Conservation (phyloP, 768 basidiomycete genomes). For the Tricholoma furcatifolium region DNA sequence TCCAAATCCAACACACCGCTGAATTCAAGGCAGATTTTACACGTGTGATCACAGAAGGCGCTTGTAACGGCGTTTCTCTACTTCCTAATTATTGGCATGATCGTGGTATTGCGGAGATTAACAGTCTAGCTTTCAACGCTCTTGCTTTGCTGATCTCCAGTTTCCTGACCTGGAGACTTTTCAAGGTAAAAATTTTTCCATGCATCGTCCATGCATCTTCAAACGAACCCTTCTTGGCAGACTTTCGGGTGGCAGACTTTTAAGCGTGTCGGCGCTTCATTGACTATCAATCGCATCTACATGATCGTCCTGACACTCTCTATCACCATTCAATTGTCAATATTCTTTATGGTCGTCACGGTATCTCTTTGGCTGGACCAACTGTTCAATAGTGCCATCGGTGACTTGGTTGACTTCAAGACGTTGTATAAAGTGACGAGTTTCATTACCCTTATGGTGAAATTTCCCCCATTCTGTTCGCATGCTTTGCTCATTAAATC, state of each 20-base stretch:
- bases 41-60: conserved; percentile 58
- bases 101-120: conserved; percentile 59
- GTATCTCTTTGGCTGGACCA: conserved; percentile 79
- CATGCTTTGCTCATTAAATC: conserved; percentile 5
- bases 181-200: conserved; percentile 49
- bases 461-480: conserved; percentile 19
- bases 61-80: conserved; percentile 54
- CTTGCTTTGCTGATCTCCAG: conserved; percentile 57
- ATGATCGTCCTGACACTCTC: conserved; percentile 68
- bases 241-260: conserved; percentile 86
- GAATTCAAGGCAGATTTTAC: conserved; percentile 57
- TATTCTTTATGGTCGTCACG: conserved; percentile 74
- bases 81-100: conserved; percentile 65
- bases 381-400: conserved; percentile 65
- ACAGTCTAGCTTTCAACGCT: conserved; percentile 61
- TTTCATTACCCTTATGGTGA: conserved; percentile 57
- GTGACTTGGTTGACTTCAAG: conserved; percentile 43
- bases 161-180: conserved; percentile 70
- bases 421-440: conserved; percentile 54
- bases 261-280: conserved; percentile 78
- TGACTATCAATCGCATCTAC: conserved; percentile 73
- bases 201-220: neutral
- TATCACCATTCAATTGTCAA: conserved; percentile 69
- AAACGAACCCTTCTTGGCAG: conserved; percentile 29
- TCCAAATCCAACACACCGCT: conserved; percentile 62